Evolutionary conservation across 495 filamentous ascomycete genomes (phyloP), one percentile per base, ranked within the genome.

Genomic region (Parathielavia hyrcaniae): DNA sequence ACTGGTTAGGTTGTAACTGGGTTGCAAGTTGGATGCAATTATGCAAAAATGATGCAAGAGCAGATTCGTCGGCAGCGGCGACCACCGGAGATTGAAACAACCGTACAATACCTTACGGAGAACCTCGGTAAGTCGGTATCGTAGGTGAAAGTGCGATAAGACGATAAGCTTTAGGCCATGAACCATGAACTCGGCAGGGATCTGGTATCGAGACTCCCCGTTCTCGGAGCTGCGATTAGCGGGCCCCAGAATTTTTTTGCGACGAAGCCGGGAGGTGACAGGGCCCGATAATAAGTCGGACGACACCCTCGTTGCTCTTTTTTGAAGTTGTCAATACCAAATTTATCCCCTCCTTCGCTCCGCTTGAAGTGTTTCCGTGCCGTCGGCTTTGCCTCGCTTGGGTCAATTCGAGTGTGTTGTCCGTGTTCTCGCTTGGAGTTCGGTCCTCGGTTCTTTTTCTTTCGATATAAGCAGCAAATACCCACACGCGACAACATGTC

Each of bases 401-500:
- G 16, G 32, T 46, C 16, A 22, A 26, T 58, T 48, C 35, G 2
- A 36, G 43, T 38, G 53, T 26, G 38, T 43, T 50, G 30, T 30
- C 26, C 26, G 3, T 30, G 22, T 16, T 46, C 47, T 20, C 7
- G 10, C 16, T 20, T 1, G 32, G 30, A 38, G 46, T 54, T 50
- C 32, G n/a, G 47, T 50, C 36, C 47, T 50, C 36, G 23, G 23
- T 26, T 8, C 9, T 22, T 26, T 40, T 30, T 43, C n/a, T 34
- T 49, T 38, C 17, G 13, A 36, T 26, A 49, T 35, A 30, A 44
- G 19, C 23, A 6, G 39, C n/a, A 51, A 40, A 23, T 14, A 38
- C 39, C 10, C 6, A 30, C 26, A 55, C 35, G 35, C 55, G 3
- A 17, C 66, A 69, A 61, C 53, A 82, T 82, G 78, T 78, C 76